Conservation (phyloP, 2,329 filamentous ascomycete genomes). For the Periconia sp. region DNA sequence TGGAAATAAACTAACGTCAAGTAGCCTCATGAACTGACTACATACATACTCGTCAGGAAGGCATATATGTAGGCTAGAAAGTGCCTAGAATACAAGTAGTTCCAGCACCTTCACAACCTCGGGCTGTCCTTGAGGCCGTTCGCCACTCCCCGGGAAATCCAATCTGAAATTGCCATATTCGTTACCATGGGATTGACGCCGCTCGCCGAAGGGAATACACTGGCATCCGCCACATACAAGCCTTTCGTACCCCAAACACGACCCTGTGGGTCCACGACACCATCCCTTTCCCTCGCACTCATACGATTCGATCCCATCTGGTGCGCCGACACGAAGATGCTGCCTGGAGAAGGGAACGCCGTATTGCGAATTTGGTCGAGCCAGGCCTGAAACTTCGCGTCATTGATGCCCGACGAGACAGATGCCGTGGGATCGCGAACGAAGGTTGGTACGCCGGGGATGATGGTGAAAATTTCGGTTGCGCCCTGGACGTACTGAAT, state of each 20-base stretch:
- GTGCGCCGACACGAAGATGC: constrained; percentile 69
- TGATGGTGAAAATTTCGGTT: constrained; percentile 70
- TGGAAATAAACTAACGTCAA: no score
- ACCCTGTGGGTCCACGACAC: constrained; percentile 48
- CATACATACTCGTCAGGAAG: neutral
- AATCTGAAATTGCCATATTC: constrained; percentile 58
- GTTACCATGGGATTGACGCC: constrained; percentile 85
- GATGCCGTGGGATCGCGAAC: constrained; percentile 42
- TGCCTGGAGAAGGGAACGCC: constrained; percentile 53
- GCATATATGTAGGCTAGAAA: neutral
- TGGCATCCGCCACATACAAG: constrained; percentile 73
- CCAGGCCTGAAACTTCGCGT: constrained; percentile 65
- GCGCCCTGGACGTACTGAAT: constrained; percentile 79
- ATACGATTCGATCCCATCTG: constrained; percentile 81
- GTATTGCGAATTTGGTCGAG: constrained; percentile 54
- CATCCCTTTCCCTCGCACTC: constrained; percentile 53
- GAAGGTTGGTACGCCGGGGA: constrained; percentile 67
- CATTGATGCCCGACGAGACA: constrained; percentile 52
- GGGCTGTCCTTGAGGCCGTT: constrained; percentile 25
- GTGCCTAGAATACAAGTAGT: neutral
- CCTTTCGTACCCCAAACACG: constrained; percentile 65
- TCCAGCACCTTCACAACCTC: constrained; percentile 12
- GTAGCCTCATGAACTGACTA: no score
- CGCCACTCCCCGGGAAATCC: constrained; percentile 34
- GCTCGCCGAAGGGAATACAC: constrained; percentile 73